Evolutionary conservation across 352 stramenopile genomes (phyloP).

Genomic region (Globisporangium abappressorium): DNA sequence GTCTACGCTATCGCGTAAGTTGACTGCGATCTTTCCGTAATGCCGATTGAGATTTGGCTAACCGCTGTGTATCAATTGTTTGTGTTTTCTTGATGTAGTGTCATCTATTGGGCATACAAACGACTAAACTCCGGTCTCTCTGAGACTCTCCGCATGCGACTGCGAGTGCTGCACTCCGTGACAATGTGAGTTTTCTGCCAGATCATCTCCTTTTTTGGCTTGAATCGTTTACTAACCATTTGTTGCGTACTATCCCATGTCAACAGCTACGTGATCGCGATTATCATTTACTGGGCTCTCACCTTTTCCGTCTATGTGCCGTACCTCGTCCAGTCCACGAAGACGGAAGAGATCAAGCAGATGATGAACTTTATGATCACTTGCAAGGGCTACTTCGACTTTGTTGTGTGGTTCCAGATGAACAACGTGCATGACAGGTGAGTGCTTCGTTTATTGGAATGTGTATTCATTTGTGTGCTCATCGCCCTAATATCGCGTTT

Average conservation of each 20-base stretch:
- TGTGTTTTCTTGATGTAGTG: slow-evolving; percentile 23
- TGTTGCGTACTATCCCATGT: not conserved
- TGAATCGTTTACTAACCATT: not conserved
- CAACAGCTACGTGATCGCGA: slow-evolving; percentile 83
- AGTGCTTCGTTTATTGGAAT: not conserved
- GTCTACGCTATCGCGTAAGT: slow-evolving; percentile 77
- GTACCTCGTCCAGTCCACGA: slow-evolving; percentile 66
- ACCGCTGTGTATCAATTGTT: not conserved
- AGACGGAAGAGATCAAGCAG: slow-evolving; percentile 52
- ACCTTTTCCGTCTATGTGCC: slow-evolving; percentile 86
- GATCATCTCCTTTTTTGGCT: not conserved
- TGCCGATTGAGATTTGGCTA: not conserved
- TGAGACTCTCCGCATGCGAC: slow-evolving; percentile 80
- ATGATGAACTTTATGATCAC: slow-evolving; percentile 91
- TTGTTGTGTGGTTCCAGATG: slow-evolving; percentile 89
- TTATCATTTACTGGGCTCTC: slow-evolving; percentile 89
- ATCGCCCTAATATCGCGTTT: not conserved
- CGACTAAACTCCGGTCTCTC: slow-evolving; percentile 76
- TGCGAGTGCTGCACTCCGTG: slow-evolving; percentile 84
- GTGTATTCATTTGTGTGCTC: not conserved
- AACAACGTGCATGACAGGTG: slow-evolving; percentile 73
- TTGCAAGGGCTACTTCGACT: slow-evolving; percentile 89
- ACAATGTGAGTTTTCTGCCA: slow-evolving; percentile 60
- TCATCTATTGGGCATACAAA: slow-evolving; percentile 85
- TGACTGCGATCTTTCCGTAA: not conserved